A percentile compares a stretch with the other conserved stretches of the same genome.
These are phyloP conservation scores for Diospyros kaki DNA, from an alignment of 148 eudicot species.

Conservation along the genomic window DNA sequence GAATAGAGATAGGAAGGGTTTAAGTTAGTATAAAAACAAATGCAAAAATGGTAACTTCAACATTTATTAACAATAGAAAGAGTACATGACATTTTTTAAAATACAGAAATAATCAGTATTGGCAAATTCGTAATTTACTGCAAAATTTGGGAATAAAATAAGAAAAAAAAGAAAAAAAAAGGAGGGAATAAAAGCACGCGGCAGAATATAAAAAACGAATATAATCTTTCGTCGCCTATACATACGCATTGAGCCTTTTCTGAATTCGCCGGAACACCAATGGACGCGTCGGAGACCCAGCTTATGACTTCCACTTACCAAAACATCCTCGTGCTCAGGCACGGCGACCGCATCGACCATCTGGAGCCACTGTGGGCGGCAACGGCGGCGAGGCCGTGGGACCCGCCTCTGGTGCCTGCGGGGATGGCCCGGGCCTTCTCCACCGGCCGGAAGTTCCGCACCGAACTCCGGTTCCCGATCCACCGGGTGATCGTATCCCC, in stretches of 20 bases:
- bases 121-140: too few species aligned
- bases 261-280: background rate
- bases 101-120: too few species aligned
- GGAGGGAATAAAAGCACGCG: too few species aligned
- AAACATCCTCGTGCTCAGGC: conserved; percentile 78
- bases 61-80: too few species aligned
- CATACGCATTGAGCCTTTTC: background rate
- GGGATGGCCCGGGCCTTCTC: conserved; percentile 54
- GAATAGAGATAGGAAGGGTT: too few species aligned
- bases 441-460: conserved; percentile 42
- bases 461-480: conserved; percentile 51
- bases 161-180: too few species aligned
- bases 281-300: background rate
- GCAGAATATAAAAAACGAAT: too few species aligned
- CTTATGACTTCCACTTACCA: conserved; percentile 22
- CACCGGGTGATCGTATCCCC: conserved; percentile 81
- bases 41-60: too few species aligned
- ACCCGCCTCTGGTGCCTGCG: conserved; percentile 60
- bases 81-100: too few species aligned
- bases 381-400: conserved; percentile 74
- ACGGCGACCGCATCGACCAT: conserved; percentile 88
- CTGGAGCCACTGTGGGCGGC: conserved; percentile 56
- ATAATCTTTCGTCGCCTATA: too few species aligned
- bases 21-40: too few species aligned
- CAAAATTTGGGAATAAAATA: too few species aligned